A percentile compares a stretch with the other conserved stretches of the same genome.
Evolutionary conservation across 176 grass and related monocot species (phyloP).

Genomic region (Bonia amplexicaulis): DNA sequence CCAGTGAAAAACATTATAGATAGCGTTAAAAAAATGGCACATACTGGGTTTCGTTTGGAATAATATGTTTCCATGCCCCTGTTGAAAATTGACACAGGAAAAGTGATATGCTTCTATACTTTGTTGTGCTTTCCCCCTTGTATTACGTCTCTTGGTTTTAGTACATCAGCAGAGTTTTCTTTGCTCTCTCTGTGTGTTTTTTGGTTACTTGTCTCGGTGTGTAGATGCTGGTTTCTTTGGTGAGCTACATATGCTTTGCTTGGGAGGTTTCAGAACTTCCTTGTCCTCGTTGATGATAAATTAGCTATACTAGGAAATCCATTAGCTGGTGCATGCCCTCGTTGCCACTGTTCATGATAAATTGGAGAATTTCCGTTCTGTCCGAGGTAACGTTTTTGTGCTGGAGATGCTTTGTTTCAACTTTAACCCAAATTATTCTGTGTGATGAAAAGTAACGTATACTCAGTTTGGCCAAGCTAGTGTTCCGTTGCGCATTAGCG

Average conservation of each 20-base stretch:
- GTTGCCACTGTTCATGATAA: not conserved
- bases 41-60: conserved; percentile 26
- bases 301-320: not conserved
- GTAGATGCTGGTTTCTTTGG: conserved; percentile 7
- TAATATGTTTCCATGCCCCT: conserved; percentile 29
- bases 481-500: not conserved
- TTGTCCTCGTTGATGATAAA: not conserved
- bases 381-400: not conserved
- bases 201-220: not conserved
- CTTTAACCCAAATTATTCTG: not conserved
- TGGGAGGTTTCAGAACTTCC: not conserved
- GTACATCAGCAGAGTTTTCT: not conserved
- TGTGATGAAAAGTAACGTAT: not conserved
- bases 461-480: not conserved
- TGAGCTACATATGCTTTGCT: not conserved
- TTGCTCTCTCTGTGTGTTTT: no score
- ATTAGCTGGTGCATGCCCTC: not conserved
- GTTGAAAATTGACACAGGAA: conserved; percentile 24
- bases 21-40: conserved; percentile 45
- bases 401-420: not conserved
- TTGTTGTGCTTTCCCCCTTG: not conserved
- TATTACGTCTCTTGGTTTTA: not conserved
- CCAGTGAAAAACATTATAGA: conserved; percentile 66
- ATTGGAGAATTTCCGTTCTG: not conserved
- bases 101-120: conserved; percentile 16